phyloP scores from a whole-genome alignment of 2,329 filamentous ascomycete species.

The Phialocephala sp. region DNA sequence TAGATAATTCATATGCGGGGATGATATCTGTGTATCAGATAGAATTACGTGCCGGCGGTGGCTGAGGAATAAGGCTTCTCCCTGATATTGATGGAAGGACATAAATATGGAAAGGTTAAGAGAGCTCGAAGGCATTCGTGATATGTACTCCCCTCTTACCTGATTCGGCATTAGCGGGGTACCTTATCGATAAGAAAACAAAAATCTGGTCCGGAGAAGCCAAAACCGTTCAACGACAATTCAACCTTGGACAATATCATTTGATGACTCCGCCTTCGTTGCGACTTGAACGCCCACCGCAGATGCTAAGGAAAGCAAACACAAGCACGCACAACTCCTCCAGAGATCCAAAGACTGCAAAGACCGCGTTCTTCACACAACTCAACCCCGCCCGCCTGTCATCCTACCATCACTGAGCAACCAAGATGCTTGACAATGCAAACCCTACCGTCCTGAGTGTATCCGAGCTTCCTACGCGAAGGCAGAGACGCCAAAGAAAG shows the following conservation, averaged over 20 bases:
- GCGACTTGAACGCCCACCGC: neutral
- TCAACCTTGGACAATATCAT: neutral
- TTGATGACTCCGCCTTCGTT: neutral
- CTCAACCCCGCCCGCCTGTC: neutral
- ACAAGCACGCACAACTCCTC: neutral
- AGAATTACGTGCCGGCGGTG: too few species aligned
- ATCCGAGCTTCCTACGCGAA: constrained; percentile 85
- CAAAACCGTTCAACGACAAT: neutral
- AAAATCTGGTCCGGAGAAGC: constrained; percentile 3
- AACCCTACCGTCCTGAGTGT: constrained; percentile 92
- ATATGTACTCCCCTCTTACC: neutral
- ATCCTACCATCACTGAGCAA: neutral
- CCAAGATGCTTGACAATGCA: constrained; percentile 66
- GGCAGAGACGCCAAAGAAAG: constrained; percentile 56
- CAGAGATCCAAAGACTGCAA: neutral
- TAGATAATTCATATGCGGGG: too few species aligned
- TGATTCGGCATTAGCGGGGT: constrained; percentile 1
- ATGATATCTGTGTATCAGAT: too few species aligned
- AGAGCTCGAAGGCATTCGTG: neutral
- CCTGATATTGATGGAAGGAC: neutral
- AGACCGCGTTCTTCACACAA: neutral
- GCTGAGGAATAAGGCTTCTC: neutral
- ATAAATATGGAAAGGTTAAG: neutral
- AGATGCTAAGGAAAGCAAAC: neutral
- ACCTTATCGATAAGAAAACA: constrained; percentile 8